Evolutionary conservation across 1,139 yeast genomes (phyloP).

Genomic region (Kurtzmaniella natalensis): DNA sequence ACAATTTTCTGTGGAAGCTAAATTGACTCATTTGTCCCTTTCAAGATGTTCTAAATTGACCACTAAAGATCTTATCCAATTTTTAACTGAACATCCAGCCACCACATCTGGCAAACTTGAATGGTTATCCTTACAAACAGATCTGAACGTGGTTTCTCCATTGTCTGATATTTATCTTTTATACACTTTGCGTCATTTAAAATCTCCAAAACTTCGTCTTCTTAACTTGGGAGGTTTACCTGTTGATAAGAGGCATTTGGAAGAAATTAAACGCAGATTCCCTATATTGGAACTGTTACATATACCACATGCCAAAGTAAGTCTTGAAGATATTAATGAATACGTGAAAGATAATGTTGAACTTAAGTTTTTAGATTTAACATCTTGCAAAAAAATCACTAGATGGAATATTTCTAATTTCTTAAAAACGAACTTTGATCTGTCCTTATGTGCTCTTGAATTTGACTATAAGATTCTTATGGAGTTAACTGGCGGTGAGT

Average conservation of each 20-base stretch:
- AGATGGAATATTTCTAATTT: constrained; percentile 22
- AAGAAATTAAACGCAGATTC: constrained; percentile 52
- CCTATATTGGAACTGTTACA: constrained; percentile 56
- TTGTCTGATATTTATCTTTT: constrained; percentile 56
- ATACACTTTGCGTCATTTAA: constrained; percentile 49
- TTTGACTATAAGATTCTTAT: constrained; percentile 37
- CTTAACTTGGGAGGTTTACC: constrained; percentile 78
- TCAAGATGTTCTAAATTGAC: constrained; percentile 76
- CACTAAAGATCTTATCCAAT: constrained; percentile 68
- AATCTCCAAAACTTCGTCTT: constrained; percentile 49
- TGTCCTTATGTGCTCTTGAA: constrained; percentile 33
- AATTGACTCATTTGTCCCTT: constrained; percentile 72
- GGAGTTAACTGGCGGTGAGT: constrained; percentile 38
- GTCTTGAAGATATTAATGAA: constrained; percentile 44
- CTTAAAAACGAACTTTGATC: constrained; percentile 25
- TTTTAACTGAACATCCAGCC: constrained; percentile 71
- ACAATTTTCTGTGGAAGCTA: constrained; percentile 47
- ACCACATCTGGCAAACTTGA: constrained; percentile 50
- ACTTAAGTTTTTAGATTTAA: constrained; percentile 33
- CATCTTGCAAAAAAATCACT: constrained; percentile 33
- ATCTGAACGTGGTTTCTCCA: constrained; percentile 62
- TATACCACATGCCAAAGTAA: constrained; percentile 53
- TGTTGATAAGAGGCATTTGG: constrained; percentile 49
- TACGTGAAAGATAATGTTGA: constrained; percentile 33
- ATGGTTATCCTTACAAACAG: constrained; percentile 79